Evolutionary conservation across 1,284 basidiomycete genomes (phyloP).

Genomic region (Tilletiaria anomala): DNA sequence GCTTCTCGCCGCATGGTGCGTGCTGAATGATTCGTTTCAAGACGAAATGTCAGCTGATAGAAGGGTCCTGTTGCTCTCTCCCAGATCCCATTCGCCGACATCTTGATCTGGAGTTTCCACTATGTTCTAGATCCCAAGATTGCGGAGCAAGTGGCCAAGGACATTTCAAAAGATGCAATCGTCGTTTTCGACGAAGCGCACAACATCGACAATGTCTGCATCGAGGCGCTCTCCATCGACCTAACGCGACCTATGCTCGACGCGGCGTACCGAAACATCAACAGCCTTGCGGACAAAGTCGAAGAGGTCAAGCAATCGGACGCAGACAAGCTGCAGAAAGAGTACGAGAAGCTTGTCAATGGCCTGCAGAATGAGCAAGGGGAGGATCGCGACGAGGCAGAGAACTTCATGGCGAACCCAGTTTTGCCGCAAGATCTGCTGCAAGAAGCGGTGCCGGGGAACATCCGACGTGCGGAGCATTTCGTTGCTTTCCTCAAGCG

Average conservation of each 20-base stretch:
- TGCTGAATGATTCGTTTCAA: constrained; percentile 1
- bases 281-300: constrained; percentile 75
- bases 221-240: constrained; percentile 95
- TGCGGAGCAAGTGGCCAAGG: constrained; percentile 94
- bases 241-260: constrained; percentile 97
- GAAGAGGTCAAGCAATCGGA: constrained; percentile 94
- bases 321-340: constrained; percentile 83
- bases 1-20: constrained; percentile 84
- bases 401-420: constrained; percentile 69
- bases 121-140: constrained; percentile 98
- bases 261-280: constrained; percentile 76
- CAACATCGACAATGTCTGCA: constrained; percentile 99
- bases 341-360: constrained; percentile 90
- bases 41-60: too few relatives aligned
- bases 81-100: constrained; percentile 84
- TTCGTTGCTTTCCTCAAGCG: constrained; percentile 96
- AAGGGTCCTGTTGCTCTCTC: too few relatives aligned
- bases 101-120: constrained; percentile 98
- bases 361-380: constrained; percentile 55
- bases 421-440: constrained; percentile 89
- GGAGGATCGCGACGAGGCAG: constrained; percentile 51
- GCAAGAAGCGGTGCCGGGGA: constrained; percentile 89
- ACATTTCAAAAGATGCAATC: constrained; percentile 92
- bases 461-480: constrained; percentile 96
- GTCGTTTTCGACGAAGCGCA: constrained; percentile 99